Evolutionary conservation across 2,329 filamentous ascomycete species (phyloP), one percentile per base, ranked within the genome.

Genomic region (Fusarium sp.): DNA sequence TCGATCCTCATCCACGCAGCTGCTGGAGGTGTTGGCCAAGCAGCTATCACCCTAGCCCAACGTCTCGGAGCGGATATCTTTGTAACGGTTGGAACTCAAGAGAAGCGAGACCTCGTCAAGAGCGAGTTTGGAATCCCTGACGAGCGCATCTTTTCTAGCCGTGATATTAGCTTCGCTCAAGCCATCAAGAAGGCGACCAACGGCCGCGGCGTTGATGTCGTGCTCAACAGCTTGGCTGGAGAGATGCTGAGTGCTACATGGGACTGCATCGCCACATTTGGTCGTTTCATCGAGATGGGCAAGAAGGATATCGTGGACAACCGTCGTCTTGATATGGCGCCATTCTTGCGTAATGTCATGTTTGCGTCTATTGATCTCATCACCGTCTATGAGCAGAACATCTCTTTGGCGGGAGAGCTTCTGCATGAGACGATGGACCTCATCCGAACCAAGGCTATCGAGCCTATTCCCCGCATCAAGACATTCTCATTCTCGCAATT

Each of bases 1-100:
- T 68, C 62, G 3, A 68, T 81, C 1, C 74, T 82, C 1, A 77
- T 81, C 30, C 78, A 66, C n/a, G 60, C 48, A 5, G 55, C 60
- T 5, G 60, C 60, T 13, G 55, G 60, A 2, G 64, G 44, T 1
- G 66, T 78, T 3, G 79, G 80, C 2, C 72, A 75, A 30, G 76
- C 74, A 3, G 77, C 77, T 3, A 66, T 80, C 4, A 54, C 68
- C 50, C 37, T 80, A 1, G 70, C 71, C 13, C 41, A 67, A 27
- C 44, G 57, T 7, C 28, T 68, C 12, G 71, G 70, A 1, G 68
- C 72, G 1, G 65, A 75, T 8, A 66, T 82, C 3, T 80, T 74
- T 37, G 70, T 65, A 6, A 81, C 80, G 0, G 78, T 79, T 7
- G 70, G 75, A 4, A 71, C 70, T 4, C n/a, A 70, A 7, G 74